Conservation (phyloP, 164 flowering plant species). For the Piper longum region DNA sequence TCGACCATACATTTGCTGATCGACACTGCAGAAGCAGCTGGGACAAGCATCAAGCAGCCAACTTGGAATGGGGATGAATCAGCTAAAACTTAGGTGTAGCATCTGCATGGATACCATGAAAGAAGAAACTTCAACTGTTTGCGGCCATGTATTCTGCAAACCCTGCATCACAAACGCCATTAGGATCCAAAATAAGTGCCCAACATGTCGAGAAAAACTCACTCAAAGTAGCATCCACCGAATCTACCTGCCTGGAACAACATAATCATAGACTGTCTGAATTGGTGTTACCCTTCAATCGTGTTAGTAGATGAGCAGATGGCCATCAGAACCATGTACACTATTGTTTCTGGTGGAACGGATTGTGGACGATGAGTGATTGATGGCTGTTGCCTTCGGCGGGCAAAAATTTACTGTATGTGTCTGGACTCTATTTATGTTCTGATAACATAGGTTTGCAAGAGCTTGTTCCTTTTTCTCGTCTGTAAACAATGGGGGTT, state of each 20-base stretch:
- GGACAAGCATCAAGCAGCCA: slow-evolving; percentile 12
- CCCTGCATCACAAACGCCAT: slow-evolving; percentile 29
- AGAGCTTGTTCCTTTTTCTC: not conserved
- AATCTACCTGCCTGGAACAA: slow-evolving; percentile 32
- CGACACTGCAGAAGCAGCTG: slow-evolving; percentile 8
- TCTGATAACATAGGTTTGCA: not conserved
- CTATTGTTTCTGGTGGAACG: not conserved
- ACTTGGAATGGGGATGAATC: slow-evolving; percentile 4
- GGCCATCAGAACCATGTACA: not conserved
- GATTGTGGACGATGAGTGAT: not conserved
- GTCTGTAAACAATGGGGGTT: no score
- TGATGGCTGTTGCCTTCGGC: not conserved
- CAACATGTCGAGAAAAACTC: slow-evolving; percentile 31
- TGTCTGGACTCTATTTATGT: no score
- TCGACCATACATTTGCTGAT: not conserved
- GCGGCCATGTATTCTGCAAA: slow-evolving; percentile 48
- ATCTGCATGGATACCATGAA: slow-evolving; percentile 34
- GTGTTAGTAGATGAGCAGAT: not conserved
- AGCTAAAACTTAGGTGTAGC: slow-evolving; percentile 21
- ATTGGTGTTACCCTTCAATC: not conserved
- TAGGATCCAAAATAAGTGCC: slow-evolving; percentile 26
- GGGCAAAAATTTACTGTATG: no score
- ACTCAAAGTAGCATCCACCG: slow-evolving; percentile 19
- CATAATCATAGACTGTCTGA: not conserved
- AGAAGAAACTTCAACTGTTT: slow-evolving; percentile 35